Evolutionary conservation across 1,284 basidiomycete genomes (phyloP).

Genomic region (Grifola frondosa): DNA sequence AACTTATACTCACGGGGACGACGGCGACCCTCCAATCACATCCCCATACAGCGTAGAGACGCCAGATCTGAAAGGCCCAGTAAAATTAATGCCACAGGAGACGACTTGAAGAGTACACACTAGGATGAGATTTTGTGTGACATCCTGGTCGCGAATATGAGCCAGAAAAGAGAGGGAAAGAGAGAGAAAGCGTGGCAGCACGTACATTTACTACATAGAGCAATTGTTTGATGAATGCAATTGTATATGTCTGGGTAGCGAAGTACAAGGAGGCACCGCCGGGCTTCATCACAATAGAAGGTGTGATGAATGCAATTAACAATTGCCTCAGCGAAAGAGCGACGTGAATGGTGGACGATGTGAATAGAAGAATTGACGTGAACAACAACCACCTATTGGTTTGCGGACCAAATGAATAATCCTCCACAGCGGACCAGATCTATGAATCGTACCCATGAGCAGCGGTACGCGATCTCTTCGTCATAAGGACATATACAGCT

Average conservation of each 20-base stretch:
- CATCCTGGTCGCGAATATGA: no score
- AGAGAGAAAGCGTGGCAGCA: no score
- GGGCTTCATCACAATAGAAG: not conserved
- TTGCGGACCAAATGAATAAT: no score
- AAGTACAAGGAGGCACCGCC: constrained; percentile 4
- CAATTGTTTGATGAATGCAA: constrained; percentile 2
- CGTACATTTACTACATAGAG: constrained; percentile 7
- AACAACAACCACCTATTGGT: not conserved
- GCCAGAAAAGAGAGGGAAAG: no score
- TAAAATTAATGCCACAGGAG: no score
- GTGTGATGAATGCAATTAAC: constrained; percentile 4
- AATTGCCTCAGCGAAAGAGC: constrained; percentile 5
- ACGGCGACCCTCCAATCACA: constrained; percentile 3
- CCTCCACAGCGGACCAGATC: no score
- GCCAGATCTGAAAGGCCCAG: no score
- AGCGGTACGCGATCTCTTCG: not conserved
- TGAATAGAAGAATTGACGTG: constrained; percentile 3
- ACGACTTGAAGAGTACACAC: no score
- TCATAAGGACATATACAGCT: constrained; percentile 5
- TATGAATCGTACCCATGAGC: not conserved
- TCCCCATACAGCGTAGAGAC: constrained; percentile 3
- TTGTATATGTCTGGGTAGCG: constrained; percentile 2
- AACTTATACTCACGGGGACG: constrained; percentile 2
- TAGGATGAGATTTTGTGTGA: no score
- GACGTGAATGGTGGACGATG: constrained; percentile 4